Evolutionary conservation across 345 rosid genomes (phyloP), one percentile per base, ranked within the genome.

Genomic region (Abelmoschus esculentus): DNA sequence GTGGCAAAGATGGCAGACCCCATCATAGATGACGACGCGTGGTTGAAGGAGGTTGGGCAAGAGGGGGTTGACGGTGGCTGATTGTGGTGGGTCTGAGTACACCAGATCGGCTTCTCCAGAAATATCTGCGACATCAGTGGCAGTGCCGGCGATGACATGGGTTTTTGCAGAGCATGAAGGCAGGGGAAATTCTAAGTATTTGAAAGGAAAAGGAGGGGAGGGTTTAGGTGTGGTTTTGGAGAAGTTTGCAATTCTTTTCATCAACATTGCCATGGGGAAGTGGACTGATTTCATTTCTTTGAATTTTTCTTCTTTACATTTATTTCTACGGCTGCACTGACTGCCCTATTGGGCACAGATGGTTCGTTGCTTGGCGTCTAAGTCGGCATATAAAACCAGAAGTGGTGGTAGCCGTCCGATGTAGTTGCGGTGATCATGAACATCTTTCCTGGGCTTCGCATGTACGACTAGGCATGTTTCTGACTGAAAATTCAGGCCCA

Each of bases 1-100:
- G 79, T 93, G 96, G 83, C 98, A 93, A 83, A 93, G 97, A 81
- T 83, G 96, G 77, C 97, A 93, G 77, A 93, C 97, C 40, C 97
- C 96, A 75, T 93, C 97, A 74, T 88, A 93, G 58, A 93, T 77
- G 40, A 89, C 96, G 75, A 91, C 98, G 46, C 97, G 86, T 29
- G 98, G 97, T 86, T 93, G 95, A 22, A 93, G 93, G 67, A 85
- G 62, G 54, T 78, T 66, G 62, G 87, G 86, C 59, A 79, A 46
- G 19, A 72, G 61, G 50, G 86, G 80, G 60, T 73, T 84, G 38
- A 76, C 66, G 40, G 78, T 63, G 28, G 83, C 29, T 34, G 87
- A 72, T 42, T 54, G 73, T 1, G 81, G 32, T 17, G 74, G 55
- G 49, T 58, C 78, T 26, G 82, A 74, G 68, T 75, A 79, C 5